Percentiles rank a stretch among this genome's conserved stretches.
Conservation (phyloP, 2,329 filamentous ascomycete genomes). For the Fusarium equiseti region DNA sequence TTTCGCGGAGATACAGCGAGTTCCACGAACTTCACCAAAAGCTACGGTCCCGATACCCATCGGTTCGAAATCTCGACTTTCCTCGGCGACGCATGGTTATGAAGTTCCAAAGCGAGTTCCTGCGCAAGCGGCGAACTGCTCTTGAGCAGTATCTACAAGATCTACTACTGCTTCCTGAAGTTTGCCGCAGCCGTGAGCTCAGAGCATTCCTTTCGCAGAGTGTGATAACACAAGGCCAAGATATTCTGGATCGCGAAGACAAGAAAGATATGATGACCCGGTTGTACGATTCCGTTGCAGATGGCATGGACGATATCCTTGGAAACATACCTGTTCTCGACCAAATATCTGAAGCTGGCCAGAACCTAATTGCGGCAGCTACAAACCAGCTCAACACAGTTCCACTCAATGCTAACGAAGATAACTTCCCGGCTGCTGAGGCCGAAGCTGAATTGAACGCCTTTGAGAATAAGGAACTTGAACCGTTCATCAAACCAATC, state of each 20-base stretch:
- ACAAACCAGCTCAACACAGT: slow-evolving; percentile 72
- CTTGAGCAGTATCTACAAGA: slow-evolving; percentile 88
- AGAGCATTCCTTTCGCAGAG: slow-evolving; percentile 93
- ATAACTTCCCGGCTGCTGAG: slow-evolving; percentile 71
- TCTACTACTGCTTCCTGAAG: slow-evolving; percentile 87
- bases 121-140: slow-evolving; percentile 86
- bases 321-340: slow-evolving; percentile 96
- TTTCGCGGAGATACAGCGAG: slow-evolving; percentile 94
- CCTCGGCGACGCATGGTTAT: slow-evolving; percentile 92
- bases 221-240: slow-evolving; percentile 74
- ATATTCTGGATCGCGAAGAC: slow-evolving; percentile 68
- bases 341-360: slow-evolving; percentile 90
- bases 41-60: slow-evolving; percentile 85
- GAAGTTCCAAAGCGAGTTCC: slow-evolving; percentile 95
- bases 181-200: slow-evolving; percentile 92
- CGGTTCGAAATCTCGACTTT: slow-evolving; percentile 90
- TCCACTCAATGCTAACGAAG: slow-evolving; percentile 65
- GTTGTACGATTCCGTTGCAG: slow-evolving; percentile 95
- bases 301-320: slow-evolving; percentile 97
- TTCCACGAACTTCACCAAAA: slow-evolving; percentile 96
- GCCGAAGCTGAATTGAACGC: slow-evolving; percentile 94
- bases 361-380: slow-evolving; percentile 86
- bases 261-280: slow-evolving; percentile 92
- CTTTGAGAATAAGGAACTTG: slow-evolving; percentile 88
- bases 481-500: slow-evolving; percentile 98